Evolutionary conservation across 2,329 filamentous ascomycete species (phyloP).

Genomic region (Colletotrichum sp.): DNA sequence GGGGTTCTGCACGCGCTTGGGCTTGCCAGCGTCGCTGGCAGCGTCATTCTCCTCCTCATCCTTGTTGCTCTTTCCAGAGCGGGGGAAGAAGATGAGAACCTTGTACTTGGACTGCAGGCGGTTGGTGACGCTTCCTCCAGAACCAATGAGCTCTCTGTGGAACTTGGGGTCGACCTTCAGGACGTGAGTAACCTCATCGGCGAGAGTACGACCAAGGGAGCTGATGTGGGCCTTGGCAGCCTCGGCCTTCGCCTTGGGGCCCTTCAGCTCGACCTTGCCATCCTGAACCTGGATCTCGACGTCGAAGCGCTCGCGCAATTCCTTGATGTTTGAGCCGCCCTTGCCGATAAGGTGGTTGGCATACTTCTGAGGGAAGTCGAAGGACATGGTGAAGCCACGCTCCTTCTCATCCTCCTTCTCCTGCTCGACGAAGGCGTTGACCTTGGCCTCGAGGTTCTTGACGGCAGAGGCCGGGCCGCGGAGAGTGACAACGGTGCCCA

Average conservation of each 20-base stretch:
- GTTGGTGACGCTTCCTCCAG: constrained; percentile 87
- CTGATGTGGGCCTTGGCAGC: constrained; percentile 83
- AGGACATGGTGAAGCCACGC: constrained; percentile 82
- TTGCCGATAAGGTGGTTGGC: constrained; percentile 84
- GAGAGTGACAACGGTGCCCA: constrained; percentile 70
- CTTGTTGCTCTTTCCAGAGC: constrained; percentile 63
- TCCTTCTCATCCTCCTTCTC: constrained; percentile 94
- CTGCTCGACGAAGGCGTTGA: constrained; percentile 80
- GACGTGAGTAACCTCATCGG: constrained; percentile 86
- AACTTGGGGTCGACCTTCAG: constrained; percentile 94
- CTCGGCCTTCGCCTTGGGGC: constrained; percentile 93
- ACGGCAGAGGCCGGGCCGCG: constrained; percentile 79
- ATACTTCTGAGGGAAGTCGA: constrained; percentile 94
- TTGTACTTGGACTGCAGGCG: constrained; percentile 91
- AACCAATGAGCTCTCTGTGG: constrained; percentile 91
- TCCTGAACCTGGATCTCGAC: constrained; percentile 88
- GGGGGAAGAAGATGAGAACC: constrained; percentile 94
- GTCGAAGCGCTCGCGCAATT: constrained; percentile 70
- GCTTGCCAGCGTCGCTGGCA: constrained; percentile 69
- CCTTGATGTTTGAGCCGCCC: constrained; percentile 69
- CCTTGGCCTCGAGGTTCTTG: constrained; percentile 73
- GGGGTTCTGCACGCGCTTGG: constrained; percentile 73
- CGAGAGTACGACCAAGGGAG: constrained; percentile 79
- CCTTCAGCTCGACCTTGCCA: constrained; percentile 94
- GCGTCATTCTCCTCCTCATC: constrained; percentile 78